A percentile compares a stretch with the other conserved stretches of the same genome.
phyloP scores from a whole-genome alignment of 257 asterid species.

The Solanum appendiculatum region DNA sequence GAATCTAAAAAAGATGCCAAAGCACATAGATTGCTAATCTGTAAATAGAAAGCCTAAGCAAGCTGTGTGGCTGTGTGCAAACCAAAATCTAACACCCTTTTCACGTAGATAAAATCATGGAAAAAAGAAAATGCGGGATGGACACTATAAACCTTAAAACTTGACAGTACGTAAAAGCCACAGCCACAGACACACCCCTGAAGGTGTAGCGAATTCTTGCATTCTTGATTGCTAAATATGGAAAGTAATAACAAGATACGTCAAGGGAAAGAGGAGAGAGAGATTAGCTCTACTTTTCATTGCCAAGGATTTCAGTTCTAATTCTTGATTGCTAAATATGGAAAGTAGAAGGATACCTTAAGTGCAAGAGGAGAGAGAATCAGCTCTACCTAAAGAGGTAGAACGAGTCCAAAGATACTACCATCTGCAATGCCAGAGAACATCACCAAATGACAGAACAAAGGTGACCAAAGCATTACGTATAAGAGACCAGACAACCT shows the following conservation, averaged over 20 bases:
- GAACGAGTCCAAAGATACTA: not conserved
- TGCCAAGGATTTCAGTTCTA: not conserved
- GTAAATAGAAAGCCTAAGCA: no score
- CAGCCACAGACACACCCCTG: not conserved
- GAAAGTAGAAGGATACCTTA: not conserved
- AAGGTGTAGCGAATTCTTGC: not conserved
- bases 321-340: not conserved
- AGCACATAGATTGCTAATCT: no score
- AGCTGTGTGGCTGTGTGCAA: no score
- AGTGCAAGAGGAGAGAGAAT: not conserved
- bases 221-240: not conserved
- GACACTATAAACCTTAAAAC: not conserved
- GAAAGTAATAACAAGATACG: not conserved
- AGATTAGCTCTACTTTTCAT: not conserved
- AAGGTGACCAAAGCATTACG: no score
- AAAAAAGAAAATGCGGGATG: not conserved
- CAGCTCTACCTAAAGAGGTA: not conserved
- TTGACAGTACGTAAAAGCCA: no score
- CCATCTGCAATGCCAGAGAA: not conserved
- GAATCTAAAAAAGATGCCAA: no score
- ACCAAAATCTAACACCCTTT: not conserved
- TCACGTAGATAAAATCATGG: not conserved
- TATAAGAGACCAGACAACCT: not conserved
- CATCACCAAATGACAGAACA: not conserved
- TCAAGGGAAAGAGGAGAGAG: not conserved